These are phyloP conservation scores for Oryza longistaminata DNA, from an alignment of 176 grass and related monocot species.

Conservation along the genomic window DNA sequence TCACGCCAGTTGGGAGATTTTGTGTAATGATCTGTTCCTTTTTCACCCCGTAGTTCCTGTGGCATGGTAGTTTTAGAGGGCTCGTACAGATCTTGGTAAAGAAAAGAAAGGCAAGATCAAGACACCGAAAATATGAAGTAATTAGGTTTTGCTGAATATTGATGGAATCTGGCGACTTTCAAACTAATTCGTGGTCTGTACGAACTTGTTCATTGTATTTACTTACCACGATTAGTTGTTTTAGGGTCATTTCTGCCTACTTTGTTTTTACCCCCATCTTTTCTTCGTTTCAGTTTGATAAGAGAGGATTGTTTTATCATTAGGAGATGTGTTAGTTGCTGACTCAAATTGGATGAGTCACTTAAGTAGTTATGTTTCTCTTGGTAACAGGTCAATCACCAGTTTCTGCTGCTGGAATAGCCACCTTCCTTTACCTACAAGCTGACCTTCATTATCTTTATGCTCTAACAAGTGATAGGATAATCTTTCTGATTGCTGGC, in stretches of 20 bases:
- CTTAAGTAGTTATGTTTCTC: not conserved
- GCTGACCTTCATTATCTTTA: not conserved
- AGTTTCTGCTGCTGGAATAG: not conserved
- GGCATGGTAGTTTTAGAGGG: conserved; percentile 8
- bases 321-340: not conserved
- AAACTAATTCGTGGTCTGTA: conserved; percentile 17
- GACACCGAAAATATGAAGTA: conserved; percentile 45
- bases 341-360: conserved; percentile 8
- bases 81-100: conserved; percentile 45
- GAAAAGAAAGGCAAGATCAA: conserved; percentile 34
- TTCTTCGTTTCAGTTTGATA: conserved; percentile 9
- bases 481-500: not conserved
- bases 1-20: conserved; percentile 34
- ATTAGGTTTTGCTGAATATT: conserved; percentile 38
- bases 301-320: not conserved
- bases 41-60: conserved; percentile 34
- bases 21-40: conserved; percentile 40
- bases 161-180: conserved; percentile 33
- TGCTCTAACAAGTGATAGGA: not conserved
- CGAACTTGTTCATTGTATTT: conserved; percentile 20
- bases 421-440: not conserved
- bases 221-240: conserved; percentile 29
- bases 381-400: not conserved
- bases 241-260: conserved; percentile 7
- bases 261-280: not conserved